Evolutionary conservation across 441 rosid species (phyloP).

Genomic region (Erodium moschatum): DNA sequence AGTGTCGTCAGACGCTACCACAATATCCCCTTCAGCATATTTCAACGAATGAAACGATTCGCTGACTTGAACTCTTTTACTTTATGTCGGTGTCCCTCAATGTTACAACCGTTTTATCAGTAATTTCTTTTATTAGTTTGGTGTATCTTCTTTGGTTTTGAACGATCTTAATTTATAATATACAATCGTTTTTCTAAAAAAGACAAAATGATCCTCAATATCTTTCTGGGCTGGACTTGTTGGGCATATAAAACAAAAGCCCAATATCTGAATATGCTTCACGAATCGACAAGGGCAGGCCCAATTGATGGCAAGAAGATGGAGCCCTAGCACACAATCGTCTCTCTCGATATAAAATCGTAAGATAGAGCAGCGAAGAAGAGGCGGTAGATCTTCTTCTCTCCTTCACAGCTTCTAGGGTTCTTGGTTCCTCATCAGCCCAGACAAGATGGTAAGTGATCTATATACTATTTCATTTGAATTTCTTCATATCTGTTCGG

Average conservation of each 20-base stretch:
- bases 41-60: too few relatives aligned
- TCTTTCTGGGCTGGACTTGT: too few relatives aligned
- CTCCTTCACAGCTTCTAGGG: not conserved
- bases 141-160: too few relatives aligned
- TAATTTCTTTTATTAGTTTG: too few relatives aligned
- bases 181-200: too few relatives aligned
- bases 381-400: not conserved
- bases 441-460: not conserved
- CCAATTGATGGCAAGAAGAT: not conserved
- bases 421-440: not conserved
- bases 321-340: not conserved
- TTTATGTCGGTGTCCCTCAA: too few relatives aligned
- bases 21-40: too few relatives aligned
- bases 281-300: not conserved
- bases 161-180: too few relatives aligned
- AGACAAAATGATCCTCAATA: too few relatives aligned
- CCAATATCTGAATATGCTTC: not conserved
- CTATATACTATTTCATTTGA: not conserved
- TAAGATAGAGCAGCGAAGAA: not conserved
- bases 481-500: not conserved
- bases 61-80: too few relatives aligned
- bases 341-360: not conserved
- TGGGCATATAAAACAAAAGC: not conserved
- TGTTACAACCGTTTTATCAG: too few relatives aligned
- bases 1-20: too few relatives aligned